Evolutionary conservation across 257 asterid species (phyloP).

Genomic region (Penstemon eatonii): DNA sequence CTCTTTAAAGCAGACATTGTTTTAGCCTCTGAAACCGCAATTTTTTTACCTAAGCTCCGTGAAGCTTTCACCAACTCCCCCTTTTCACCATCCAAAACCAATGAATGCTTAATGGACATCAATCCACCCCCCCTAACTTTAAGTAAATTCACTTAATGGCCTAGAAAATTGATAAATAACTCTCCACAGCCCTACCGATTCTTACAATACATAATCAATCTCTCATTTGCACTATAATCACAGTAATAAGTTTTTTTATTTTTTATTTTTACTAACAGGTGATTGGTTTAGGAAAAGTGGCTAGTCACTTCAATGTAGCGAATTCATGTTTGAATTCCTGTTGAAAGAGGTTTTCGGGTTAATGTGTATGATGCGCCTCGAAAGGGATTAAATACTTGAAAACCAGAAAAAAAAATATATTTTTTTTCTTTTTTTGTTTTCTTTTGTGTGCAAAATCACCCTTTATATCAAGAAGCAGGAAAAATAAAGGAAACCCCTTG

Average conservation of each 20-base stretch:
- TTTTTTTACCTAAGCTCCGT: conserved; percentile 44
- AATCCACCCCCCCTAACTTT: conserved; percentile 34
- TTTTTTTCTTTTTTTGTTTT: no score
- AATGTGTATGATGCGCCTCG: no score
- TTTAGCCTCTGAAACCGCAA: conserved; percentile 49
- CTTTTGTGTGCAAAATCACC: not conserved
- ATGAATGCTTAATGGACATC: conserved; percentile 35
- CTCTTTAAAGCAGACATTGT: conserved; percentile 70
- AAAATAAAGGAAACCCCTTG: not conserved
- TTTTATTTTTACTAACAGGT: no score
- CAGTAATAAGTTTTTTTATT: no score
- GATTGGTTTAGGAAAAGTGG: no score
- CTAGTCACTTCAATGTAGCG: no score
- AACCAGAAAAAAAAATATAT: no score
- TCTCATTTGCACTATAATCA: conserved; percentile 9
- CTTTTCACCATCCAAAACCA: conserved; percentile 57
- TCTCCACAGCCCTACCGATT: conserved; percentile 29
- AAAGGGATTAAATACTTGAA: no score
- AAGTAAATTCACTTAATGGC: conserved; percentile 3
- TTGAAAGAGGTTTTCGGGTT: no score
- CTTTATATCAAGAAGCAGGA: conserved; percentile 9
- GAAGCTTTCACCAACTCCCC: conserved; percentile 54
- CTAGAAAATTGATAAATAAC: conserved; percentile 30
- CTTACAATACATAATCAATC: conserved; percentile 34
- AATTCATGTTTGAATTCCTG: no score